Evolutionary conservation across 345 rosid genomes (phyloP).

Genomic region (Mangifera indica): DNA sequence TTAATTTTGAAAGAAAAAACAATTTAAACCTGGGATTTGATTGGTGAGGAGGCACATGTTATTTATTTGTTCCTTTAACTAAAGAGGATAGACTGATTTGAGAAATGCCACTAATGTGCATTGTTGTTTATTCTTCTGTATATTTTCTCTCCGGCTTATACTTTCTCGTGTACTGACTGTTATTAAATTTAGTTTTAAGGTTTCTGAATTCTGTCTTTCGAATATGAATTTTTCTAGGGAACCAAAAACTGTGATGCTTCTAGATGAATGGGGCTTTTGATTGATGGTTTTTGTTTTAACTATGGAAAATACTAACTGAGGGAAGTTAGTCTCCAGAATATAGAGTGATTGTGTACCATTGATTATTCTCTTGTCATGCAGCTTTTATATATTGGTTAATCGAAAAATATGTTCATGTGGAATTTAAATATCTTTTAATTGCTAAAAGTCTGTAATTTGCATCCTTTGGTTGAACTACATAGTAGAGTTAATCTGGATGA

Average conservation of each 20-base stretch:
- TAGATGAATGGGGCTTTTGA: not conserved
- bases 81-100: not conserved
- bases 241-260: not conserved
- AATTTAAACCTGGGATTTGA: not conserved
- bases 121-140: not conserved
- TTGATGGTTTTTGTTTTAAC: not conserved
- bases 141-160: not conserved
- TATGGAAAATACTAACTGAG: not conserved
- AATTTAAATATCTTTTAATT: not conserved
- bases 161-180: not conserved
- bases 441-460: not conserved
- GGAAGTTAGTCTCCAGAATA: not conserved
- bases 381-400: not conserved
- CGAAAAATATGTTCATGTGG: not conserved
- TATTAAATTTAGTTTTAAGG: not conserved
- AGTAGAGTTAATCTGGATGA: conserved; percentile 16
- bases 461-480: not conserved
- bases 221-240: not conserved
- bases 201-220: not conserved
- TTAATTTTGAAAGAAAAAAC: not conserved
- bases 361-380: not conserved
- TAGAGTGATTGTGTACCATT: too few relatives aligned
- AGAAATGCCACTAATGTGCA: not conserved
- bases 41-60: not conserved
- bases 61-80: not conserved